Conservation (phyloP, 2,329 filamentous ascomycete species). For the Penicillium sp. region DNA sequence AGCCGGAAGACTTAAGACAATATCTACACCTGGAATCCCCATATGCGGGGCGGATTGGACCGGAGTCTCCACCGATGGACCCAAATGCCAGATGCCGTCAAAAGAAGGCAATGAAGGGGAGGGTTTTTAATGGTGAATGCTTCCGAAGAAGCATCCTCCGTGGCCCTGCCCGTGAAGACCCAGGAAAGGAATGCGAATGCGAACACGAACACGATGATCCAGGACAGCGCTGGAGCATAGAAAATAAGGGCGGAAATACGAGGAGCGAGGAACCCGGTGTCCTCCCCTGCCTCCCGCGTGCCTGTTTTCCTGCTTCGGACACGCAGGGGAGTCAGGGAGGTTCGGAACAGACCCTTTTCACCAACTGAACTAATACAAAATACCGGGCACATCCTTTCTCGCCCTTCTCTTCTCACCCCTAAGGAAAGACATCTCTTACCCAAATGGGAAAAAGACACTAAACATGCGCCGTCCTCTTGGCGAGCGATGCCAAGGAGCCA, state of each 20-base stretch:
- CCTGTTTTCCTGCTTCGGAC: slow-evolving; percentile 2
- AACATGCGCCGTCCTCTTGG: neutral
- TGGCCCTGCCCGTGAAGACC: neutral
- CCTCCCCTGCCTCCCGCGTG: slow-evolving; percentile 1
- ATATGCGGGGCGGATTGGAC: slow-evolving; percentile 14
- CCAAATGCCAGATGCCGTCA: neutral
- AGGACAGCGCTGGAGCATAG: neutral
- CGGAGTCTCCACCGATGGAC: slow-evolving; percentile 14
- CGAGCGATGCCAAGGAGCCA: neutral
- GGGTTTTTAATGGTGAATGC: neutral
- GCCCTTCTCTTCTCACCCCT: neutral
- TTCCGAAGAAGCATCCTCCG: neutral
- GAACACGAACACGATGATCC: slow-evolving; percentile 8
- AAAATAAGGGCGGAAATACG: neutral
- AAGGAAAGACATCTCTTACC: neutral
- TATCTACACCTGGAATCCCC: neutral
- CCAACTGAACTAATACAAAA: neutral
- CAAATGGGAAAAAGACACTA: neutral
- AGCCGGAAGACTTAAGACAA: slow-evolving; percentile 4
- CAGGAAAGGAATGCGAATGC: neutral
- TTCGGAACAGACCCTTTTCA: neutral
- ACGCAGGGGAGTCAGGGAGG: neutral
- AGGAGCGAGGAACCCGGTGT: neutral
- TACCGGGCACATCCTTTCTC: neutral
- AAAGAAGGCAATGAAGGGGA: neutral